Conservation (phyloP, 306 rosid species). For the Dalbergia oliveri region DNA sequence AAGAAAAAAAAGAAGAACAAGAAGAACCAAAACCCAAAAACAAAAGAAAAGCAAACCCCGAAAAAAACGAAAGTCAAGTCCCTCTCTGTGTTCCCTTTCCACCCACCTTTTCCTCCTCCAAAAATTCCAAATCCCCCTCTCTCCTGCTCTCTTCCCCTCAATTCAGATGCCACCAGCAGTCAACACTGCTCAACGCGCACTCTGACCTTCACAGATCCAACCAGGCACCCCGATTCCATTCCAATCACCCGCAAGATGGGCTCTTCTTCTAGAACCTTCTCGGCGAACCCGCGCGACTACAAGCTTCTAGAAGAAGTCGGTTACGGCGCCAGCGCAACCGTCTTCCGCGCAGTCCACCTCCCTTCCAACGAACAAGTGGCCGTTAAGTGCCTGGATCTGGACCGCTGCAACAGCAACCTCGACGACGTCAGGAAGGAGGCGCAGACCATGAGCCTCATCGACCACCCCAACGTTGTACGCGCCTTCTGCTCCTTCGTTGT, state of each 20-base stretch:
- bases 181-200: slow-evolving; percentile 12
- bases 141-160: not conserved
- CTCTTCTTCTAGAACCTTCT: slow-evolving; percentile 48
- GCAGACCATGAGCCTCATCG: slow-evolving; percentile 93
- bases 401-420: slow-evolving; percentile 90
- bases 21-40: too few species aligned
- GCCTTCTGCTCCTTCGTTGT: slow-evolving; percentile 95
- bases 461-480: slow-evolving; percentile 86
- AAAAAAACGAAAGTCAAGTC: too few species aligned
- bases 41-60: too few species aligned
- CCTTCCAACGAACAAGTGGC: slow-evolving; percentile 91
- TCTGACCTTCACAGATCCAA: not conserved
- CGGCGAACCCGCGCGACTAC: slow-evolving; percentile 72
- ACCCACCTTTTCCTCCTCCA: not conserved
- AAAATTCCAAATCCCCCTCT: too few species aligned
- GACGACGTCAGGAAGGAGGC: slow-evolving; percentile 89
- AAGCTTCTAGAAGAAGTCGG: slow-evolving; percentile 97
- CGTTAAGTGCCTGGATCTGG: slow-evolving; percentile 95
- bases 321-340: slow-evolving; percentile 97
- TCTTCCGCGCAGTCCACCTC: slow-evolving; percentile 81
- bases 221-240: not conserved
- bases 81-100: too few species aligned
- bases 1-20: too few species aligned
- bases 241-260: not conserved
- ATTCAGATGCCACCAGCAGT: not conserved